These are phyloP conservation scores for Sporothrix globosa DNA, from an alignment of 2,329 filamentous ascomycete genomes.

Conservation along the genomic window DNA sequence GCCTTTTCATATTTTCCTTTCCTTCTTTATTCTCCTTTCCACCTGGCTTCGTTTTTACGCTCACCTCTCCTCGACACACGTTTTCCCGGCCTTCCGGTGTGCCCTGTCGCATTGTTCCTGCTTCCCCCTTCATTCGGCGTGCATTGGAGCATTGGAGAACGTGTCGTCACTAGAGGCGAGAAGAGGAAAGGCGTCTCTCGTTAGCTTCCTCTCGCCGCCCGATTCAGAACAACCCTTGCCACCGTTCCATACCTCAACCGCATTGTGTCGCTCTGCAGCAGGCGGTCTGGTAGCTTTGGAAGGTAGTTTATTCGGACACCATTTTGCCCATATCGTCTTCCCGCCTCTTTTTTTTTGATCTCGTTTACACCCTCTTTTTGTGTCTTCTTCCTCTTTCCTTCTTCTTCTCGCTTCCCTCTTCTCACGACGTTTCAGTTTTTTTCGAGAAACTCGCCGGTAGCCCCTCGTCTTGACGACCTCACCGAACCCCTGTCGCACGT, in stretches of 20 bases:
- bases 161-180: constrained; percentile 22
- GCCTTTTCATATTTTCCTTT: neutral
- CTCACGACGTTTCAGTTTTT: constrained; percentile 18
- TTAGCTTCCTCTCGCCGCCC: neutral
- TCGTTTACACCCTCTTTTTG: neutral
- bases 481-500: constrained; percentile 7
- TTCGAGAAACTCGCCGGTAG: neutral
- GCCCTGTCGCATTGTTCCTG: neutral
- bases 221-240: constrained; percentile 7
- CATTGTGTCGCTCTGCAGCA: neutral
- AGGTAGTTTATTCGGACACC: constrained; percentile 13
- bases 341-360: neutral
- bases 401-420: neutral
- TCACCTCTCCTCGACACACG: neutral
- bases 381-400: neutral
- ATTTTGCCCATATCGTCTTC: neutral
- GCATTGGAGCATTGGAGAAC: neutral
- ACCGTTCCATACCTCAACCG: constrained; percentile 20
- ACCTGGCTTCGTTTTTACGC: too few species aligned
- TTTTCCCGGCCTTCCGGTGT: constrained; percentile 9
- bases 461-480: neutral
- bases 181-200: neutral
- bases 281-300: neutral
- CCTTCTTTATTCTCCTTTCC: neutral
- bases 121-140: too few species aligned